phyloP scores from a whole-genome alignment of 2,329 filamentous ascomycete genomes.

The Botryotinia convoluta region DNA sequence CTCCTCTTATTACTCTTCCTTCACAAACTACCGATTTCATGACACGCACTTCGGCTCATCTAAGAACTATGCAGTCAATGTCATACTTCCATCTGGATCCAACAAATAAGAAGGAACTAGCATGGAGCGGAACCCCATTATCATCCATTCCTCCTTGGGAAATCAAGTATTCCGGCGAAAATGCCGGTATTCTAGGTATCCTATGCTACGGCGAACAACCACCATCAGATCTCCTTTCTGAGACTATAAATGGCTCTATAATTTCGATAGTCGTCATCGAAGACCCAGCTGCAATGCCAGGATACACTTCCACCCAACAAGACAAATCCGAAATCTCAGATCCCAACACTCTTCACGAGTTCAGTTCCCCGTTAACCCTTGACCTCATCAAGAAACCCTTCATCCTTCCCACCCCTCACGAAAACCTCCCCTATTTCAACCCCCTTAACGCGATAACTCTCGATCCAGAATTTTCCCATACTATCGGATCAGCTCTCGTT shows the following conservation, averaged over 20 bases:
- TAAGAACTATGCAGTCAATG: constrained; percentile 74
- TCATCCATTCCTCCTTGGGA: constrained; percentile 57
- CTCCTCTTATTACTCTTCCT: constrained; percentile 52
- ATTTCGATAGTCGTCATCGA: constrained; percentile 64
- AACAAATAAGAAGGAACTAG: constrained; percentile 25
- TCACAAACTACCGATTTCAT: constrained; percentile 57
- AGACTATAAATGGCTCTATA: constrained; percentile 68
- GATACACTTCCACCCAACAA: constrained; percentile 27
- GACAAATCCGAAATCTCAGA: not conserved
- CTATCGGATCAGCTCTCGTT: constrained; percentile 66
- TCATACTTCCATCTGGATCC: constrained; percentile 66
- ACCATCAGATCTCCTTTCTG: constrained; percentile 55
- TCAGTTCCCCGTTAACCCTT: constrained; percentile 5
- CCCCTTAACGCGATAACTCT: constrained; percentile 54
- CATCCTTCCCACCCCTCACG: constrained; percentile 45
- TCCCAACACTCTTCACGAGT: not conserved
- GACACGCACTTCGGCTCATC: constrained; percentile 60
- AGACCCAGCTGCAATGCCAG: constrained; percentile 48
- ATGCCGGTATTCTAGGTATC: constrained; percentile 60
- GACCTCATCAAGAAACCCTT: constrained; percentile 23
- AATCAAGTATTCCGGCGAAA: constrained; percentile 55
- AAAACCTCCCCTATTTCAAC: constrained; percentile 61
- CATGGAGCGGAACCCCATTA: constrained; percentile 55
- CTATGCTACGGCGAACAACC: constrained; percentile 66
- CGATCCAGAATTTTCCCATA: constrained; percentile 56